Evolutionary conservation across 768 basidiomycete species (phyloP).

Genomic region (Hypsizygus marmoreus): DNA sequence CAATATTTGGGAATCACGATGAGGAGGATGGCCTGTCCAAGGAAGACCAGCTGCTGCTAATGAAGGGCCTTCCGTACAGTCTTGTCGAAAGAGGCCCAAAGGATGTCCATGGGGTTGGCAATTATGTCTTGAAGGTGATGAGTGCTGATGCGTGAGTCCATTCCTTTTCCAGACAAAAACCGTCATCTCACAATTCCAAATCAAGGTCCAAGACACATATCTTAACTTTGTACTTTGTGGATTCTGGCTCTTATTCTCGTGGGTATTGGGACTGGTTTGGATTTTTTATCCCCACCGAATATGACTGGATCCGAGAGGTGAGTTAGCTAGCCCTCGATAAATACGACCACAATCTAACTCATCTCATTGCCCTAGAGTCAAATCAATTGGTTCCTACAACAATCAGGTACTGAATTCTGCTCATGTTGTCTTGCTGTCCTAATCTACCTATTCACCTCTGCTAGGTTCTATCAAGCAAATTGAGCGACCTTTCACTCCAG

Average conservation of each 20-base stretch:
- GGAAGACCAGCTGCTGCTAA: conserved; percentile 64
- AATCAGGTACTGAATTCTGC: conserved; percentile 49
- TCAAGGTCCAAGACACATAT: conserved; percentile 81
- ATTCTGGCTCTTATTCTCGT: conserved; percentile 78
- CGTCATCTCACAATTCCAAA: background rate
- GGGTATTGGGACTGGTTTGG: conserved; percentile 64
- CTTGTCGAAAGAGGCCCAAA: conserved; percentile 79
- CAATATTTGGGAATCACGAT: conserved; percentile 95
- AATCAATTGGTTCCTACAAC: conserved; percentile 88
- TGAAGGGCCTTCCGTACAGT: conserved; percentile 85
- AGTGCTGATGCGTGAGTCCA: conserved; percentile 80
- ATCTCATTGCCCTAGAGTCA: conserved; percentile 56
- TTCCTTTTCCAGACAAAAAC: background rate
- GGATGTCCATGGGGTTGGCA: conserved; percentile 87
- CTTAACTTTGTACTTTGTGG: conserved; percentile 90
- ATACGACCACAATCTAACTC: background rate
- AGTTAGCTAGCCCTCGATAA: too few species aligned
- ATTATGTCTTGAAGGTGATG: conserved; percentile 83
- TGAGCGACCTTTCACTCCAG: conserved; percentile 82
- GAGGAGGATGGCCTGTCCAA: conserved; percentile 66
- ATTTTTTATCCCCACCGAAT: conserved; percentile 68
- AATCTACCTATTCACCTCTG: too few species aligned
- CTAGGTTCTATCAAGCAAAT: conserved; percentile 67
- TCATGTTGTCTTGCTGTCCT: background rate
- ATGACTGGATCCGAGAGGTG: conserved; percentile 83